phyloP scores from a whole-genome alignment of 768 basidiomycete genomes.

The Lactarius hatsudake region DNA sequence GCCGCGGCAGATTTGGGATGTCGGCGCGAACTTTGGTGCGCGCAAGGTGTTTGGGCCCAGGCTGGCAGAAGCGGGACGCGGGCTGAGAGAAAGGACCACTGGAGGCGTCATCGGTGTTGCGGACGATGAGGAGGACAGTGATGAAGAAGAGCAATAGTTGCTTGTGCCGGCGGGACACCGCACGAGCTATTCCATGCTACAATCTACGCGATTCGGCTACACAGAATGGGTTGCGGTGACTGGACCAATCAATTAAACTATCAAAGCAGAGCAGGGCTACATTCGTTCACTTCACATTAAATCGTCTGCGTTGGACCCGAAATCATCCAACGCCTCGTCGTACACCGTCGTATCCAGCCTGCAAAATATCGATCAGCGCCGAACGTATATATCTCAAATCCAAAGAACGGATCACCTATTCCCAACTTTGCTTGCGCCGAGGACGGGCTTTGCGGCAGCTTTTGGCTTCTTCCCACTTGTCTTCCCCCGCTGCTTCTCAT shows the following conservation, averaged over 20 bases:
- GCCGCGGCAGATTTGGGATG: no score
- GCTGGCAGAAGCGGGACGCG: no score
- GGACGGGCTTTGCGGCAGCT: slow-evolving; percentile 61
- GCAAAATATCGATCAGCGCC: slow-evolving; percentile 24
- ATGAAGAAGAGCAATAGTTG: no score
- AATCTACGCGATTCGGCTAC: no score
- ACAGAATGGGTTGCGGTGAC: neutral
- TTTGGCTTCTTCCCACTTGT: slow-evolving; percentile 72
- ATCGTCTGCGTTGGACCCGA: slow-evolving; percentile 69
- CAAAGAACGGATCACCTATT: no score
- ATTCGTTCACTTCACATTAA: slow-evolving; percentile 47
- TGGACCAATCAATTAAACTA: slow-evolving; percentile 16
- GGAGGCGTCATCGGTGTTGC: no score
- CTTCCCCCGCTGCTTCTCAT: slow-evolving; percentile 94
- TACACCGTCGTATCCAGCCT: slow-evolving; percentile 80
- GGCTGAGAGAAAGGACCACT: no score
- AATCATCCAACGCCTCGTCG: slow-evolving; percentile 90
- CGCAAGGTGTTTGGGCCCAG: no score
- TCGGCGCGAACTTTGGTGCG: no score
- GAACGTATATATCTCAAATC: slow-evolving; percentile 38
- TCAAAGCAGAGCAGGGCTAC: slow-evolving; percentile 4
- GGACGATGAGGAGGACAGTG: no score
- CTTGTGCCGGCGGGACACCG: no score
- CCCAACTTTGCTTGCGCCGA: slow-evolving; percentile 38
- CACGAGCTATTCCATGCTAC: no score